A percentile compares a stretch with the other conserved stretches of the same genome.
Conservation (phyloP, 371 early-diverging fungal genomes). For the Mortierella sp. region DNA sequence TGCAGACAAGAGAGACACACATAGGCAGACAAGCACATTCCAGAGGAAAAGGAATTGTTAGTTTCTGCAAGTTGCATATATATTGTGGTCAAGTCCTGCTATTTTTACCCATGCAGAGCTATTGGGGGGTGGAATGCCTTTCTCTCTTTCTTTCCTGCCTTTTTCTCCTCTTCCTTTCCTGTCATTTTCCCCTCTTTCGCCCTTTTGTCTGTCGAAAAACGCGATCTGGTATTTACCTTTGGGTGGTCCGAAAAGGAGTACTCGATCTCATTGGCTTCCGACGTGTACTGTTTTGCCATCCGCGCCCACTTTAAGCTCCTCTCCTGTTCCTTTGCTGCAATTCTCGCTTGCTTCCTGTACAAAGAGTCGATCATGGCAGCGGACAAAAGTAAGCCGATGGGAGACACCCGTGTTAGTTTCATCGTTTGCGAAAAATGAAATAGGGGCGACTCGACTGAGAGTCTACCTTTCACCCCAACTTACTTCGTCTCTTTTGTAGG, state of each 20-base stretch:
- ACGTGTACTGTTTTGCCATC: conserved; percentile 62
- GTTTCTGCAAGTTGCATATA: background rate
- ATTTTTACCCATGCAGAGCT: background rate
- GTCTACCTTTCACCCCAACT: conserved; percentile 21
- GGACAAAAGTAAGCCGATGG: background rate
- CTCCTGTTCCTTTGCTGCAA: conserved; percentile 38
- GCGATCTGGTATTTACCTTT: conserved; percentile 58
- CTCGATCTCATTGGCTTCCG: conserved; percentile 58
- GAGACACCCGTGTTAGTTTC: background rate
- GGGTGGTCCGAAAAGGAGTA: conserved; percentile 58
- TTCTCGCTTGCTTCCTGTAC: conserved; percentile 30
- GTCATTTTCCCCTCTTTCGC: background rate
- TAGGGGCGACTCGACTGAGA: conserved; percentile 25
- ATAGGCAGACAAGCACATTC: background rate
- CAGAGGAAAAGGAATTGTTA: background rate
- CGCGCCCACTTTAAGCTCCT: conserved; percentile 67
- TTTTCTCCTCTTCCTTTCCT: background rate
- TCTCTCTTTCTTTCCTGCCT: background rate
- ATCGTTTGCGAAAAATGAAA: background rate
- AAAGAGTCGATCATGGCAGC: background rate
- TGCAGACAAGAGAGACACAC: conserved; percentile 21
- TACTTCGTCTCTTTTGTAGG: conserved; percentile 23
- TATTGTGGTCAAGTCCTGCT: background rate
- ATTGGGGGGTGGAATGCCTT: conserved; percentile 6
- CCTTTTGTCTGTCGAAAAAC: background rate